Conservation (phyloP, 2,329 filamentous ascomycete species). For the Penicillium expansum region DNA sequence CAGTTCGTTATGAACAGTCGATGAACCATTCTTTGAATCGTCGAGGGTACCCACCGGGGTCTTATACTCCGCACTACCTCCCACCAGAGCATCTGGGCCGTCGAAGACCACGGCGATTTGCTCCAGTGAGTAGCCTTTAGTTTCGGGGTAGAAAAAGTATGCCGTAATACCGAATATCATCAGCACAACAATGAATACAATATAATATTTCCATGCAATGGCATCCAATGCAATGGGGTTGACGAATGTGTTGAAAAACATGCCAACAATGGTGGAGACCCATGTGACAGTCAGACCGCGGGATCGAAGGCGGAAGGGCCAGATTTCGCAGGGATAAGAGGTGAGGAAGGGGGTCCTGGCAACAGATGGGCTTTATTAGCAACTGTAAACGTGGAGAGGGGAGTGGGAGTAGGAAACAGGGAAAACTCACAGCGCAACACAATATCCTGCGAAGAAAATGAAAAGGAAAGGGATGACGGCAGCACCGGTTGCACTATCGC, state of each 20-base stretch:
- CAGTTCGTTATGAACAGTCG: background rate
- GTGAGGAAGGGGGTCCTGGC: background rate
- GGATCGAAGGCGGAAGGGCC: background rate
- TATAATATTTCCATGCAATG: background rate
- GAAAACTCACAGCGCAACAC: background rate
- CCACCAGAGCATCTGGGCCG: background rate
- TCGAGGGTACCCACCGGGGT: background rate
- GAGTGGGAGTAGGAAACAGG: background rate
- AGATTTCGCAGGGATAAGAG: background rate
- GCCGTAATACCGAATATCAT: background rate
- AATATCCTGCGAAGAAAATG: background rate
- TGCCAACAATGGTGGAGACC: background rate
- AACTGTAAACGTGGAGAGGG: background rate
- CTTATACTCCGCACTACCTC: background rate
- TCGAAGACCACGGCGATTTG: background rate
- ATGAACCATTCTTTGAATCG: background rate
- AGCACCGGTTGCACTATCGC: background rate
- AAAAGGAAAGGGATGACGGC: background rate
- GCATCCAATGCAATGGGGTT: background rate
- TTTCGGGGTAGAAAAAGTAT: background rate
- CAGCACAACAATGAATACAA: background rate
- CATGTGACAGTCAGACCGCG: background rate
- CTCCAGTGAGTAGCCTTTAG: background rate
- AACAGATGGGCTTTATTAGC: background rate
- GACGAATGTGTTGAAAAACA: background rate